These are phyloP conservation scores for Glebionis coronaria DNA, from an alignment of 129 eudicot species.

Conservation along the genomic window DNA sequence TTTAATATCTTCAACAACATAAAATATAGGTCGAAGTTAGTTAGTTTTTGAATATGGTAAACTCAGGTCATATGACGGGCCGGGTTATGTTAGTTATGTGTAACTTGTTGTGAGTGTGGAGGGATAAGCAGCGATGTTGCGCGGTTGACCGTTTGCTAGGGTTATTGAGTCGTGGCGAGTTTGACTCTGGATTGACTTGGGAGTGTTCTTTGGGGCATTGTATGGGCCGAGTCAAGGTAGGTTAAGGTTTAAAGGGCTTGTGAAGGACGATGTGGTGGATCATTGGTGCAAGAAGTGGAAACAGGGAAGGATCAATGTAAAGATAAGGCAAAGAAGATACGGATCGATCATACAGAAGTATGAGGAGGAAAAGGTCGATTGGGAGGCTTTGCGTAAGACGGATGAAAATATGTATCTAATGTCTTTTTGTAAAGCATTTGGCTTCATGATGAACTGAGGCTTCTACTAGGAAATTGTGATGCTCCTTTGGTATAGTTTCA, in stretches of 20 bases:
- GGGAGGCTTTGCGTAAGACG: constrained; percentile 65
- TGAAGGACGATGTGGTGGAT: constrained; percentile 72
- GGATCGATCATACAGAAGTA: too few species aligned
- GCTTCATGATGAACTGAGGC: too few species aligned
- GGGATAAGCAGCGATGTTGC: constrained; percentile 81
- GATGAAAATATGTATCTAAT: too few species aligned
- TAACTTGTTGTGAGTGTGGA: constrained; percentile 61
- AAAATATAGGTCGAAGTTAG: constrained; percentile 63
- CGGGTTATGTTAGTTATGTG: constrained; percentile 60
- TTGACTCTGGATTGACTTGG: constrained; percentile 56
- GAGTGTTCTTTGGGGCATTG: constrained; percentile 68
- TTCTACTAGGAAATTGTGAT: too few species aligned
- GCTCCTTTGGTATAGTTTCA: too few species aligned
- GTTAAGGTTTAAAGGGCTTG: constrained; percentile 78
- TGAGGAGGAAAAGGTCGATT: constrained; percentile 75
- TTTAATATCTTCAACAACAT: too few species aligned
- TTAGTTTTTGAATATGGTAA: constrained; percentile 53
- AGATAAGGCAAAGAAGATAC: constrained; percentile 49
- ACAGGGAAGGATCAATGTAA: constrained; percentile 33
- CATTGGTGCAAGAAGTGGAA: constrained; percentile 39
- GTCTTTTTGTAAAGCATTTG: too few species aligned
- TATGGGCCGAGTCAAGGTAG: constrained; percentile 82
- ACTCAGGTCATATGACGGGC: constrained; percentile 56
- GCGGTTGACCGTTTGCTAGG: constrained; percentile 62
- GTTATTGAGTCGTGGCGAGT: constrained; percentile 43